Evolutionary conservation across 129 eudicot species (phyloP).

Genomic region (Flaveria sonorensis): DNA sequence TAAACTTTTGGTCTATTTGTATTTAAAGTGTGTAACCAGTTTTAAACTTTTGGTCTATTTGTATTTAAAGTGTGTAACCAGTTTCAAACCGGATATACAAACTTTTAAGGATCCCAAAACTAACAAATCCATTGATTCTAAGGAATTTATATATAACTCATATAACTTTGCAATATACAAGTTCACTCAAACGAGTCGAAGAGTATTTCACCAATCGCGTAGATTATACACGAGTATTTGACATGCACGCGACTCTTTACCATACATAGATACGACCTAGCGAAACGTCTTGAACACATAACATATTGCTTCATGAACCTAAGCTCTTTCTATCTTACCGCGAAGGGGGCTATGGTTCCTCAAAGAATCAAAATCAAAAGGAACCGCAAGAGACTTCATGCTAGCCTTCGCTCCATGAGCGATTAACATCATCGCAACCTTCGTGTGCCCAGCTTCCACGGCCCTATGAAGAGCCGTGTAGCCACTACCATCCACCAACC

Average conservation of each 20-base stretch:
- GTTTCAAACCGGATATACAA: no score
- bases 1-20: no score
- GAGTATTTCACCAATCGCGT: slow-evolving; percentile 16
- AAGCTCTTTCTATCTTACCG: slow-evolving; percentile 25
- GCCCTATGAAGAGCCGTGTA: slow-evolving; percentile 72
- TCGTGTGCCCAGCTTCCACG: slow-evolving; percentile 59
- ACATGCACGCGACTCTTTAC: slow-evolving; percentile 5
- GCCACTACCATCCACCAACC: slow-evolving; percentile 56
- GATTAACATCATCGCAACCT: slow-evolving; percentile 54
- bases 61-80: no score
- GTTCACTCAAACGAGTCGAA: slow-evolving; percentile 16
- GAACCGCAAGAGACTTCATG: slow-evolving; percentile 49
- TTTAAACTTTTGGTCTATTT: no score
- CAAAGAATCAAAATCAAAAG: slow-evolving; percentile 47
- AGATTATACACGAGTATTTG: neutral
- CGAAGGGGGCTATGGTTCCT: slow-evolving; percentile 38
- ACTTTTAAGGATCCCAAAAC: no score
- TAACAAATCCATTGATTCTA: neutral
- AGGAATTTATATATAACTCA: neutral
- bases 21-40: no score
- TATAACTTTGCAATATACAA: slow-evolving; percentile 29
- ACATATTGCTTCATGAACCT: neutral
- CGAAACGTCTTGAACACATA: neutral
- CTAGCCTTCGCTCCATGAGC: slow-evolving; percentile 69
- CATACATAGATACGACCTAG: slow-evolving; percentile 9